Conservation (phyloP, 2,329 filamentous ascomycete species). For the Chrysoporthe deuterocubensis region DNA sequence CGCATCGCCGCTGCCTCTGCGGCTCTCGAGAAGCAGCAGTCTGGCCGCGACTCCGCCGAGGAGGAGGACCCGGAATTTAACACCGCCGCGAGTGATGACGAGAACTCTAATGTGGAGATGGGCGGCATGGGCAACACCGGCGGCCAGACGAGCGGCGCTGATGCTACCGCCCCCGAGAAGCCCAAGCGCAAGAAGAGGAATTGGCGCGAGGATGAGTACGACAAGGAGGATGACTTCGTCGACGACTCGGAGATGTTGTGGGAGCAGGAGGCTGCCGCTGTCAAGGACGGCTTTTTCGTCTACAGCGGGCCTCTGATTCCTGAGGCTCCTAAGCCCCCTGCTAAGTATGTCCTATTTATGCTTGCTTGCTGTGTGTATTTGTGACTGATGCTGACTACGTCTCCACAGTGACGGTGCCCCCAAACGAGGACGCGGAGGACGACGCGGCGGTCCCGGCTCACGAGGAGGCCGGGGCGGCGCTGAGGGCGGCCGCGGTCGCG, state of each 20-base stretch:
- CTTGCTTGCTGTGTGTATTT: neutral
- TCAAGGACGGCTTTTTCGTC: constrained; percentile 96
- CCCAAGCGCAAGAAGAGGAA: constrained; percentile 78
- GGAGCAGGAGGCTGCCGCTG: constrained; percentile 93
- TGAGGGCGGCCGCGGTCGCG: constrained; percentile 48
- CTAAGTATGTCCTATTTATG: constrained; percentile 48
- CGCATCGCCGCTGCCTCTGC: constrained; percentile 89
- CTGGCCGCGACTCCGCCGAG: constrained; percentile 54
- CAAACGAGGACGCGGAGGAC: constrained; percentile 65
- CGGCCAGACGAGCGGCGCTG: constrained; percentile 59
- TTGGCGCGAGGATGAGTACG: constrained; percentile 81
- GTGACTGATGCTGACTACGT: constrained; percentile 40
- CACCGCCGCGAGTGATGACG: constrained; percentile 66
- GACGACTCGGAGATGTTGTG: constrained; percentile 94
- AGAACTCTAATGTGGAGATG: constrained; percentile 74
- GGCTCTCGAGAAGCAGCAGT: constrained; percentile 76
- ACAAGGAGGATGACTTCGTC: constrained; percentile 81
- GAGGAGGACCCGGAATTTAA: constrained; percentile 42
- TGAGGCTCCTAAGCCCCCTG: constrained; percentile 76
- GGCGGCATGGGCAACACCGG: constrained; percentile 66
- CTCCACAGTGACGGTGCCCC: constrained; percentile 69
- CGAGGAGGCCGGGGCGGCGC: constrained; percentile 48
- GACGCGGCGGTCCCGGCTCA: constrained; percentile 49
- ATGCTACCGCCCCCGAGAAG: constrained; percentile 65
- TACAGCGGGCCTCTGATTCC: constrained; percentile 91